These are phyloP conservation scores for Fusarium odoratissimum DNA, from an alignment of 2,329 filamentous ascomycete genomes.

Conservation along the genomic window DNA sequence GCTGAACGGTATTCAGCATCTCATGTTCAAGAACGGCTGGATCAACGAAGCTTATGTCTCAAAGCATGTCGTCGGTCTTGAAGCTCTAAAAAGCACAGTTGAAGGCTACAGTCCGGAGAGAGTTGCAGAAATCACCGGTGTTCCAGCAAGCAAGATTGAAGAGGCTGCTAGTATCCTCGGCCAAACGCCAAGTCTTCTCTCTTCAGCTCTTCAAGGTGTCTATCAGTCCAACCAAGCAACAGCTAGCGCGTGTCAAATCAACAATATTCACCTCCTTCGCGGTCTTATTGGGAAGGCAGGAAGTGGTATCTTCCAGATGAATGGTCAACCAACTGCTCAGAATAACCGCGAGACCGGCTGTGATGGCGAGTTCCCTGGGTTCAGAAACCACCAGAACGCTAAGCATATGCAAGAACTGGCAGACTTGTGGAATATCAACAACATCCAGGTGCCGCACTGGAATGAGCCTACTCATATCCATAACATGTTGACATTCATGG, in stretches of 20 bases:
- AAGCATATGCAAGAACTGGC: not conserved
- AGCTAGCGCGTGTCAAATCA: not conserved
- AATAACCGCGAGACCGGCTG: not conserved
- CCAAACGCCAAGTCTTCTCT: not conserved
- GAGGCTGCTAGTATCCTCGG: not conserved
- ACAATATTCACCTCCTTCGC: not conserved
- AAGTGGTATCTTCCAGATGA: slow-evolving; percentile 3
- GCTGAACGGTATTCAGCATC: not conserved
- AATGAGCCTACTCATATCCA: not conserved
- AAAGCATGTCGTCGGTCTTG: not conserved
- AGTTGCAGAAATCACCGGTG: not conserved
- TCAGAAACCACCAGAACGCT: not conserved
- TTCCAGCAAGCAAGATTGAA: not conserved
- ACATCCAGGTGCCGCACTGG: not conserved
- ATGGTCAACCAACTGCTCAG: not conserved
- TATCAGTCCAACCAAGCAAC: not conserved
- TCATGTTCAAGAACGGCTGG: not conserved
- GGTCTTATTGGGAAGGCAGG: not conserved
- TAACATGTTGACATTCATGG: not conserved
- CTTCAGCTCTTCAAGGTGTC: not conserved
- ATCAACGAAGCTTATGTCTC: not conserved
- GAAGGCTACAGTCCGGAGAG: not conserved
- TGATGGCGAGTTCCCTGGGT: not conserved
- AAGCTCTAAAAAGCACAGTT: not conserved
- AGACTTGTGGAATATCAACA: not conserved